Evolutionary conservation across 768 basidiomycete genomes (phyloP).

Genomic region (Mycena haematopus): DNA sequence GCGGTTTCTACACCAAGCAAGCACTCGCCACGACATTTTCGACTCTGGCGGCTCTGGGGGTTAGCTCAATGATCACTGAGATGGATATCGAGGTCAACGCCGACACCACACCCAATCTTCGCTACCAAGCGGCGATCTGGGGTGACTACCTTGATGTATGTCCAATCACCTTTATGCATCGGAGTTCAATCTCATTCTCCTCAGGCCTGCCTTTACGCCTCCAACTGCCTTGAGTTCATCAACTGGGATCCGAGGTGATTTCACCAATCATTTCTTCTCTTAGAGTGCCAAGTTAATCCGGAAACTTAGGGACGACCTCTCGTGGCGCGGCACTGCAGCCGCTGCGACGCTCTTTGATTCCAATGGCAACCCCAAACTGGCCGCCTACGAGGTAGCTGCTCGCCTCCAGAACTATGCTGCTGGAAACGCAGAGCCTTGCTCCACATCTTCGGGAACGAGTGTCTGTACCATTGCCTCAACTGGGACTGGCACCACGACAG

Average conservation of each 20-base stretch:
- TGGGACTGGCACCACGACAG: background rate
- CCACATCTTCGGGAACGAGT: conserved; percentile 19
- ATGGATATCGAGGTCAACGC: conserved; percentile 13
- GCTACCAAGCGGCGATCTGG: conserved; percentile 28
- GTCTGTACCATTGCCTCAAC: conserved; percentile 17
- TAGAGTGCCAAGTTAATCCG: background rate
- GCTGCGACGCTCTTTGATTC: conserved; percentile 26
- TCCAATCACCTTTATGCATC: background rate
- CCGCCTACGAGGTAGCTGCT: conserved; percentile 28
- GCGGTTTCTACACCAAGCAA: conserved; percentile 21
- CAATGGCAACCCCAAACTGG: conserved; percentile 23
- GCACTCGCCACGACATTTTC: conserved; percentile 25
- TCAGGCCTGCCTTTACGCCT: conserved; percentile 25
- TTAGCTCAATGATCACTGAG: conserved; percentile 25
- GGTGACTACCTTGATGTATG: conserved; percentile 27
- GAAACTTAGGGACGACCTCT: conserved; percentile 22
- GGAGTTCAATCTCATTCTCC: background rate
- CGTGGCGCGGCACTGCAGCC: conserved; percentile 25
- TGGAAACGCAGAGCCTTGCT: conserved; percentile 20
- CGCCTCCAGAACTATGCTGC: conserved; percentile 21
- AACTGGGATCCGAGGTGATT: conserved; percentile 25
- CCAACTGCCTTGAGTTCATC: conserved; percentile 28
- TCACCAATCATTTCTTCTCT: background rate
- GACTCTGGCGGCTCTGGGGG: conserved; percentile 19
- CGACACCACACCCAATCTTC: conserved; percentile 7